These are phyloP conservation scores for Dentipellis fragilis DNA, from an alignment of 768 basidiomycete genomes.

Conservation along the genomic window DNA sequence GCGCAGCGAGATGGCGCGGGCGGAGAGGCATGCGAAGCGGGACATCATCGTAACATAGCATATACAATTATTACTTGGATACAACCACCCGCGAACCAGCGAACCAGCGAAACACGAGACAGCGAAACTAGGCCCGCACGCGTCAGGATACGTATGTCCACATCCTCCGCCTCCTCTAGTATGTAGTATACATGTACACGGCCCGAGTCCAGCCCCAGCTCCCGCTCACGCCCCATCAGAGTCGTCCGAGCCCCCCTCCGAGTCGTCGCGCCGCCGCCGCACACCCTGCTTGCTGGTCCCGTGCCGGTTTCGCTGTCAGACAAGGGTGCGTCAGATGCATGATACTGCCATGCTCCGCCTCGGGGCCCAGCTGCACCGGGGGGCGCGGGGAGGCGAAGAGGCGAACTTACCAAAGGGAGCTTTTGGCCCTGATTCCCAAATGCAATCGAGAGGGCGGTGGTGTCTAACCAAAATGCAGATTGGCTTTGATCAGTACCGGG, in stretches of 20 bases:
- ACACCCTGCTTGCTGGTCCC: conserved; percentile 53
- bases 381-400: conserved; percentile 13
- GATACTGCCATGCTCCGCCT: background rate
- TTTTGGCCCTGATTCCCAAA: conserved; percentile 88
- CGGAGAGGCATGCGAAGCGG: conserved; percentile 1
- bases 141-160: background rate
- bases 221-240: conserved; percentile 41
- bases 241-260: conserved; percentile 59
- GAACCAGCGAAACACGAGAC: background rate
- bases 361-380: conserved; percentile 2
- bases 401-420: conserved; percentile 60
- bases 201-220: background rate
- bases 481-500: background rate
- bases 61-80: background rate
- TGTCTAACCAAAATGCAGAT: conserved; percentile 37
- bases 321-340: conserved; percentile 10
- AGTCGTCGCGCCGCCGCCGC: conserved; percentile 48
- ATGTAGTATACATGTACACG: background rate
- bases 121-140: background rate
- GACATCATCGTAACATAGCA: background rate
- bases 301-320: conserved; percentile 66
- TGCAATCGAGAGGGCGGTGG: conserved; percentile 82
- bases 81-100: background rate
- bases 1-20: conserved; percentile 3
- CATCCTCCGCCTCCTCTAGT: background rate